A percentile compares a stretch with the other conserved stretches of the same genome.
phyloP scores from a whole-genome alignment of 192 early-diverging fungal species.

The Ambispora gerdemannii region DNA sequence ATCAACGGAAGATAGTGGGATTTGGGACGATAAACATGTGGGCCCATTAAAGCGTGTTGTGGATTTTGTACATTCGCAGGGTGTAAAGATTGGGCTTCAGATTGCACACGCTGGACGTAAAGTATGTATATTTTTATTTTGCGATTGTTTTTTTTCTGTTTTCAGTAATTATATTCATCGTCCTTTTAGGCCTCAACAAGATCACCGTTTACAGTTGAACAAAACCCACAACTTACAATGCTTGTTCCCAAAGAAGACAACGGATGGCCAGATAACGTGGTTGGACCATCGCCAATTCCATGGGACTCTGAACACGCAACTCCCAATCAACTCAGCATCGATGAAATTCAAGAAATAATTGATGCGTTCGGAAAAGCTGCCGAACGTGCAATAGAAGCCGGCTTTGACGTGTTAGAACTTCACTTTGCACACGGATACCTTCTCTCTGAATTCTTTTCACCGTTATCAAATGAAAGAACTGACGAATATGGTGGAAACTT shows the following conservation, averaged over 20 bases:
- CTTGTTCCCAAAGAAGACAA: constrained; percentile 42
- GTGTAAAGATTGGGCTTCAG: constrained; percentile 66
- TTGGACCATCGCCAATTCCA: constrained; percentile 57
- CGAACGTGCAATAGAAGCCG: constrained; percentile 68
- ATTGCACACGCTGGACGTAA: constrained; percentile 85
- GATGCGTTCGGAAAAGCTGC: constrained; percentile 65
- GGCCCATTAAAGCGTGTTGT: constrained; percentile 57
- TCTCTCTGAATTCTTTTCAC: constrained; percentile 74
- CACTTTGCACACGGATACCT: constrained; percentile 93
- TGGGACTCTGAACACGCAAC: constrained; percentile 42
- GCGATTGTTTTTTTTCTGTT: no score
- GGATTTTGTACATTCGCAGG: constrained; percentile 60
- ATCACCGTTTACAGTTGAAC: constrained; percentile 24
- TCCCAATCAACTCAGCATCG: constrained; percentile 60
- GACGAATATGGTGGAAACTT: constrained; percentile 91
- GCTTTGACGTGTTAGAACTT: constrained; percentile 88
- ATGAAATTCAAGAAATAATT: constrained; percentile 64
- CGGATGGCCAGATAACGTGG: constrained; percentile 73
- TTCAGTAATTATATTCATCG: constrained; percentile 23
- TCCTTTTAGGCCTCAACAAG: constrained; percentile 30
- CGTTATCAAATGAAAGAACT: constrained; percentile 78
- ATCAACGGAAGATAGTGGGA: constrained; percentile 69
- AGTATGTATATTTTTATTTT: constrained; percentile 29
- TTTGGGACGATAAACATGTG: constrained; percentile 83
- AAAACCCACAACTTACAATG: not conserved